Base-by-base conservation (phyloP, 768 basidiomycete species). In the Podaxis sp. region DNA sequence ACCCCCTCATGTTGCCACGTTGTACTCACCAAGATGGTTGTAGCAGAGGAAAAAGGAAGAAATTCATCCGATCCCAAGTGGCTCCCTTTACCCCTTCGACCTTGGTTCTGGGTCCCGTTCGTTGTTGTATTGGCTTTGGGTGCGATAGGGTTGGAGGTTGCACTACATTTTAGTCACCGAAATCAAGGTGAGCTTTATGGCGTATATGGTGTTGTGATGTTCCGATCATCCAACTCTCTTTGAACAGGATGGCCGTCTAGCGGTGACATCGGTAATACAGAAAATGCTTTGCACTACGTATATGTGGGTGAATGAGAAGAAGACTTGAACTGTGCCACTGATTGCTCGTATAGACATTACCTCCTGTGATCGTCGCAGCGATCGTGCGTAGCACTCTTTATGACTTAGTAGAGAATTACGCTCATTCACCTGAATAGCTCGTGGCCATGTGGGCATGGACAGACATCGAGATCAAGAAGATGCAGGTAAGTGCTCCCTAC, bases 401-500 rank as follows among this genome's bases (percentile, higher is more conserved):
- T 37, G 40, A 15, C 22, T 55, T 12, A 8, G 40, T 25, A 64
- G 24, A 59, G 27, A 4, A 46, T 41, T 33, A 46, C 29, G 6
- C 36, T 27, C 19, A 46, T 41, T 15, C 22, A 15, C 36, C 15
- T 5, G 33, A 49, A 38, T 63, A 81, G 79, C 59, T 85, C 11
- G 79, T 80, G 3, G 80, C 79, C 0, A 62, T 83, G 57, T 85
- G 83, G 83, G 71, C 81, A 4, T 84, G 83, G 83, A 84, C 82
- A 4, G 84, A 84, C 65, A 75, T 81, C 25, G 84, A 84, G 63
- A 80, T 86, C 55, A 82, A 84, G 66, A 82, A 79, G 68, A 78
- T 85, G 72, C 85, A 85, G 75, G 82, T 80, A 70, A 51, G 4
- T 29, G 27, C 17, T 57, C 40, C 36, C n/a, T n/a, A 43, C 36